Base-by-base conservation (phyloP, 345 rosid genomes). In the Moringa oleifera region DNA sequence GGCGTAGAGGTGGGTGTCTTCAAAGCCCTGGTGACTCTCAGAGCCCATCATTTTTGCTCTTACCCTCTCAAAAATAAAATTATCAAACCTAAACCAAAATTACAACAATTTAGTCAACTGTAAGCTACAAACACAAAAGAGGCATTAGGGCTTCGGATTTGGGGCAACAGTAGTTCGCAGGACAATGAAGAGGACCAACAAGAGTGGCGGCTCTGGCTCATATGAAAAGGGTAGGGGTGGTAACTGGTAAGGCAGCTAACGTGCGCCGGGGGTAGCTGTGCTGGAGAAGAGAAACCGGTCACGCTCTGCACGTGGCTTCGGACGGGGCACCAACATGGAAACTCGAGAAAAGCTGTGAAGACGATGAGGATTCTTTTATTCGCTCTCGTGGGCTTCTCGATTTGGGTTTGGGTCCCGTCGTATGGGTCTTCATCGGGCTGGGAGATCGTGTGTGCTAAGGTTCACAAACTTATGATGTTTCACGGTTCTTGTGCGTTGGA, bases 1-100 rank as follows among this genome's bases (percentile, higher is more conserved):
- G n/a, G 85, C 75, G 61, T 70, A 75, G 61, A 78, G 74, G 20
- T 74, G 81, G 20, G 90, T 76, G 53, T 80, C 88, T 66, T 80
- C 83, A 62, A 59, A 74, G 31, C 80, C 83, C 53, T 74, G 84
- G 59, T 76, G 47, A 61, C 69, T 81, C 69, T 90, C 96, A 57
- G 94, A 88, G 60, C 90, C 97, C 98, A 90, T 90, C 98, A 93
- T 93, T 72, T 67, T 68, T n/a, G n/a, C 36, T 57, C 20, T 61
- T 61, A 55, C 25, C 12, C 47, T 57, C 41, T 65, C 36, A 20
- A 54, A 56, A 53, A 52, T 41, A 22, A 66, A 51, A 31, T 33
- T 23, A 64, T 25, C 51, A 53, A 31, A 31, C 67, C 46, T 57
- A 55, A 63, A 55, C 70, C 51, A 25, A 20, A 25, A 28, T 65